Evolutionary conservation across 2,329 filamentous ascomycete species (phyloP).

Genomic region (Neoascochyta sp.): DNA sequence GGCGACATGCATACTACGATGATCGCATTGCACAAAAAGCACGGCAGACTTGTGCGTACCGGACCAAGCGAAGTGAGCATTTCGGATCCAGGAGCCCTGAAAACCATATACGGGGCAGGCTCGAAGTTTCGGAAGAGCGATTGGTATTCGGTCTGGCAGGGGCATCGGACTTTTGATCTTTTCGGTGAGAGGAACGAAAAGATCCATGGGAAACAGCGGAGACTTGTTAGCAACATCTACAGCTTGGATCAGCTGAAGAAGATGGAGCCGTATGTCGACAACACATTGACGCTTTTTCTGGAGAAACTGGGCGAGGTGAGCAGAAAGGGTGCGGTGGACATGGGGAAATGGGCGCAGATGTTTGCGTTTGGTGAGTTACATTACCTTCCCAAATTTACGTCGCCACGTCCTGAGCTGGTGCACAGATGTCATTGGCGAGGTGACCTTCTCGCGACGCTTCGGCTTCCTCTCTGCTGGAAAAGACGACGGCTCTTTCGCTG

Average conservation of each 20-base stretch:
- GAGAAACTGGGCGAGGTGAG: constrained; percentile 3
- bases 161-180: constrained; percentile 9
- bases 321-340: constrained; percentile 18
- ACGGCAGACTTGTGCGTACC: constrained; percentile 12
- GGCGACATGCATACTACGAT: constrained; percentile 8
- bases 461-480: constrained; percentile 37
- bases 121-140: constrained; percentile 17
- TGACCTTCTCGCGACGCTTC: constrained; percentile 41
- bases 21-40: constrained; percentile 7
- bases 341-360: constrained; percentile 41
- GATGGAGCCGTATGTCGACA: constrained; percentile 40
- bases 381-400: background rate
- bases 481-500: constrained; percentile 36
- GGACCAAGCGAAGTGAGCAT: constrained; percentile 10
- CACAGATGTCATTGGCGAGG: constrained; percentile 41
- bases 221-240: constrained; percentile 29
- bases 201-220: constrained; percentile 10
- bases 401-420: background rate
- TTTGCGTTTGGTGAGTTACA: constrained; percentile 37
- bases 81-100: constrained; percentile 9
- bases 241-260: constrained; percentile 33
- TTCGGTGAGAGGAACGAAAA: constrained; percentile 12
- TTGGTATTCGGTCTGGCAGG: constrained; percentile 17
- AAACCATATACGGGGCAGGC: constrained; percentile 18
- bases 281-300: constrained; percentile 3